Conservation (phyloP, 768 basidiomycete genomes). For the Podaxis sp. region DNA sequence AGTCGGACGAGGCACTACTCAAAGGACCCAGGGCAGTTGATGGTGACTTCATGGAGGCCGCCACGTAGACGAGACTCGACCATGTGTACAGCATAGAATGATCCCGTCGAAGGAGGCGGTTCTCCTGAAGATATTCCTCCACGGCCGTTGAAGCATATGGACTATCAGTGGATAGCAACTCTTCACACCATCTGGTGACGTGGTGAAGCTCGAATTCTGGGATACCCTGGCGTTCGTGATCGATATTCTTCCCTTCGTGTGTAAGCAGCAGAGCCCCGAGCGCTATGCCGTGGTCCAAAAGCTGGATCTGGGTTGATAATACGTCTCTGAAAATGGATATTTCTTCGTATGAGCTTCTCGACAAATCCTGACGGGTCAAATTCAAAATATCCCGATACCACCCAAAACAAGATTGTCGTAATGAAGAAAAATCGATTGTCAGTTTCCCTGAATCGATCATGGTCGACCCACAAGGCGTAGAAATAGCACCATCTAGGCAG, state of each 20-base stretch:
- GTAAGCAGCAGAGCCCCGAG: slow-evolving; percentile 60
- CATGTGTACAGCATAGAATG: slow-evolving; percentile 63
- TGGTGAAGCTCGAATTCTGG: slow-evolving; percentile 62
- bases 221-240: slow-evolving; percentile 27
- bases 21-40: slow-evolving; percentile 17
- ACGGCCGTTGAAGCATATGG: slow-evolving; percentile 41
- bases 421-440: slow-evolving; percentile 43
- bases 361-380: slow-evolving; percentile 41
- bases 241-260: slow-evolving; percentile 25
- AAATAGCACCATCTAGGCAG: slow-evolving; percentile 33
- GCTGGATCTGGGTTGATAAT: slow-evolving; percentile 66
- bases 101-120: slow-evolving; percentile 31
- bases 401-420: slow-evolving; percentile 55
- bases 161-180: slow-evolving; percentile 38
- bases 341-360: slow-evolving; percentile 60
- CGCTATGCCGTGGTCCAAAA: slow-evolving; percentile 62
- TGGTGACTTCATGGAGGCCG: slow-evolving; percentile 51
- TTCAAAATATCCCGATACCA: slow-evolving; percentile 42
- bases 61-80: slow-evolving; percentile 58
- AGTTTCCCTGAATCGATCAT: slow-evolving; percentile 40
- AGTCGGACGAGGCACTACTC: slow-evolving; percentile 30
- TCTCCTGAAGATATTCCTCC: slow-evolving; percentile 52
- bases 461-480: slow-evolving; percentile 35
- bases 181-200: slow-evolving; percentile 45
- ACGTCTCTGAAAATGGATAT: slow-evolving; percentile 52